Base-by-base conservation (phyloP, 2,329 filamentous ascomycete species). In the Xylaria sp. region DNA sequence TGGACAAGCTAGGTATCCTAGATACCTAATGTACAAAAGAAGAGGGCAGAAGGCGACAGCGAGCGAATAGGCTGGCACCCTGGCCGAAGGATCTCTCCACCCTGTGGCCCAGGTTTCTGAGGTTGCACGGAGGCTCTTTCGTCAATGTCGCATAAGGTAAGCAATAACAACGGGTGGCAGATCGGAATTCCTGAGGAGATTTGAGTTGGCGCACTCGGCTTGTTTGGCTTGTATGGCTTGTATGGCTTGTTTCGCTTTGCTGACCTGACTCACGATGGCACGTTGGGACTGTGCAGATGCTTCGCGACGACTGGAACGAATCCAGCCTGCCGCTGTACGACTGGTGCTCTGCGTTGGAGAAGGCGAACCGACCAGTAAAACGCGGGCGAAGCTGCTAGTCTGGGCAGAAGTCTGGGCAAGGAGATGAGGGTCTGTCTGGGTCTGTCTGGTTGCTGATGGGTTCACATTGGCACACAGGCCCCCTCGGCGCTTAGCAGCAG, bases 401-500 rank as follows among this genome's bases (percentile, higher is more conserved):
- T 56, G 50, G 56, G 56, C 66, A 61, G 63, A 69, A 65, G 69
- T 65, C 66, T 58, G 64, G 50, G 33, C 49, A 47, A 51, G 55
- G 36, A 53, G 53, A 47, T 55, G 65, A 65, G 44, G 49, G 25
- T 54, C 49, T n/a, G n/a, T n/a, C n/a, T n/a, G n/a, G n/a, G n/a
- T 54, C 39, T 20, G 47, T 50, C 47, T n/a, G 57, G 39, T 45
- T 51, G 39, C 63, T 54, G 68, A 69, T 64, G 76, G 75, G 71
- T 72, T 80, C 65, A 60, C 65, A 60, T 62, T 63, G 65, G 75
- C 77, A 81, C 82, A 63, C 71, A 74, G 83, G 82, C 81, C 81
- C 58, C 58, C 64, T 78, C 83, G 81, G 86, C 86, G 86, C 85
- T 87, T 87, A 87, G 79, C 75, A 77, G 75, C 77, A 72, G 77